A percentile compares a stretch with the other conserved stretches of the same genome.
phyloP scores from a whole-genome alignment of 1,284 basidiomycete genomes.

The Tylopilus orsonianus region DNA sequence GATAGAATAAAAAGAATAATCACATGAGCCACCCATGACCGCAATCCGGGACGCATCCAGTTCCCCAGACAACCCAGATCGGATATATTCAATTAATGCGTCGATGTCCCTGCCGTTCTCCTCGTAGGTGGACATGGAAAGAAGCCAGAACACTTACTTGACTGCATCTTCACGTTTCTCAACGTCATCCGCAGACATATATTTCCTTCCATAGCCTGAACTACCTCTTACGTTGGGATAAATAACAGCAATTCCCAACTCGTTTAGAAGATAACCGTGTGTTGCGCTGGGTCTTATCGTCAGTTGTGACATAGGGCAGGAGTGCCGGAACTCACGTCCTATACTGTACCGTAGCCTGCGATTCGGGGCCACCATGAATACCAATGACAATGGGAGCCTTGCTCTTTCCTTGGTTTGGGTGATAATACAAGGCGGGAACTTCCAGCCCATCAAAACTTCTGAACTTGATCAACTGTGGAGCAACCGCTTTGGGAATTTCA shows the following conservation, averaged over 20 bases:
- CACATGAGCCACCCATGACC: constrained; percentile 41
- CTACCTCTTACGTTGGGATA: constrained; percentile 42
- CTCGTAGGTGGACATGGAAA: constrained; percentile 5
- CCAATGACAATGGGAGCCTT: constrained; percentile 32
- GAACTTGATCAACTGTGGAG: constrained; percentile 35
- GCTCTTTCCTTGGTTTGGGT: constrained; percentile 27
- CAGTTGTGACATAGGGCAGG: not conserved
- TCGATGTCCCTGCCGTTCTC: constrained; percentile 33
- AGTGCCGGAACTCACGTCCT: constrained; percentile 27
- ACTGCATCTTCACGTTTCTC: constrained; percentile 41
- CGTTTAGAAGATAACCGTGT: constrained; percentile 38
- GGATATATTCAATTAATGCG: constrained; percentile 34
- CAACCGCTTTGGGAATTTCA: constrained; percentile 20
- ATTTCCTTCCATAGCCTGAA: constrained; percentile 38
- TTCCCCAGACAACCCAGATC: constrained; percentile 28
- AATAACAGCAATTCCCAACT: constrained; percentile 37
- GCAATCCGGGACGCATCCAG: constrained; percentile 35
- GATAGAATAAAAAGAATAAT: constrained; percentile 1
- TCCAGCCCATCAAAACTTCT: constrained; percentile 39
- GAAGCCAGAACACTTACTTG: constrained; percentile 24
- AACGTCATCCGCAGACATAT: constrained; percentile 38
- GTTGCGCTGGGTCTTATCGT: constrained; percentile 27
- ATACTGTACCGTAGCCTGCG: constrained; percentile 35
- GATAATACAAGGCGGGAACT: constrained; percentile 39
- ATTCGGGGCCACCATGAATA: constrained; percentile 39